Percentiles rank a stretch among this genome's conserved stretches.
These are phyloP conservation scores for Bromus sterilis DNA, from an alignment of 176 grass and related monocot species.

Conservation along the genomic window DNA sequence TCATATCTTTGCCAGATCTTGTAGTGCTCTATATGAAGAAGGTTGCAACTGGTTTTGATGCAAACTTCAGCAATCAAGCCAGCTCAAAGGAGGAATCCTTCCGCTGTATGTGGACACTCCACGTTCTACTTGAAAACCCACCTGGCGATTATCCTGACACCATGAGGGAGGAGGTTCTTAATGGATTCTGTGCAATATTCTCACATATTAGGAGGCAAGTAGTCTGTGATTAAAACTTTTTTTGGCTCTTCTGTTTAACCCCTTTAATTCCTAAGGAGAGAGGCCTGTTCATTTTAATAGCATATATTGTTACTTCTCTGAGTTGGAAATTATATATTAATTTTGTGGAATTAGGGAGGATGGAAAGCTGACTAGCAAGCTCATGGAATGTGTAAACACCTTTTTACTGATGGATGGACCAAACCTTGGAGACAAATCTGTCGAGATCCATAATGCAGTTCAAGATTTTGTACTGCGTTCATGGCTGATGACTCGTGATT, in stretches of 20 bases:
- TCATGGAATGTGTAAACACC: conserved; percentile 88
- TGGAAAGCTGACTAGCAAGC: conserved; percentile 72
- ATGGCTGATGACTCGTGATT: conserved; percentile 71
- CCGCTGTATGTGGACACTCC: conserved; percentile 55
- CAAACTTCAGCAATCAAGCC: conserved; percentile 39
- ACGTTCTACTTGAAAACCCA: conserved; percentile 78
- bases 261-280: neutral
- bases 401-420: conserved; percentile 81
- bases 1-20: conserved; percentile 28
- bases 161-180: conserved; percentile 62
- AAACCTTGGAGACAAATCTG: conserved; percentile 71
- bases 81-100: conserved; percentile 77
- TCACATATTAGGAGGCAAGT: conserved; percentile 43
- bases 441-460: conserved; percentile 68
- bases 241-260: conserved; percentile 2
- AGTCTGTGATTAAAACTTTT: neutral
- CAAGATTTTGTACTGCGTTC: conserved; percentile 60
- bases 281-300: neutral
- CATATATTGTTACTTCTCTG: neutral
- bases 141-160: conserved; percentile 74
- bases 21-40: conserved; percentile 49
- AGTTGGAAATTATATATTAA: conserved; percentile 20
- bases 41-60: conserved; percentile 29
- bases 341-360: conserved; percentile 62
- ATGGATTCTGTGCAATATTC: conserved; percentile 57